Percentiles rank a stretch among this genome's conserved stretches.
These are phyloP conservation scores for Colletotrichum navitas DNA, from an alignment of 2,329 filamentous ascomycete genomes.

Conservation along the genomic window DNA sequence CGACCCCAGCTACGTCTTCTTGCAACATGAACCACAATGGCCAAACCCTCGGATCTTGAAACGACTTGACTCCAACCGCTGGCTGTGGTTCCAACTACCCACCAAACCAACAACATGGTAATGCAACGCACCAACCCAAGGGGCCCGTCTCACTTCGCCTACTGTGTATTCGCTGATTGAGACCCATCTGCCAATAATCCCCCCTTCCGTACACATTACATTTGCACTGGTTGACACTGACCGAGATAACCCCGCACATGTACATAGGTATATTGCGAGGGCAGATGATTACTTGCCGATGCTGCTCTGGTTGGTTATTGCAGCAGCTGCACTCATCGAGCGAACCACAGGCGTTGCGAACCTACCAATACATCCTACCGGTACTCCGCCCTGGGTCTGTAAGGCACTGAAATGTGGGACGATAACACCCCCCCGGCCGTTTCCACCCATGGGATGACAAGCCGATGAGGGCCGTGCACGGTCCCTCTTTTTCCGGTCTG, in stretches of 20 bases:
- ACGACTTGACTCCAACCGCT: too few relatives aligned
- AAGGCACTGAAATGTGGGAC: slow-evolving; percentile 9
- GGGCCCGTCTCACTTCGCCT: slow-evolving; percentile 3
- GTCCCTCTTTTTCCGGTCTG: slow-evolving; percentile 18
- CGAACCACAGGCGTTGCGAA: slow-evolving; percentile 2
- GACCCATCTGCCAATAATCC: slow-evolving; percentile 6
- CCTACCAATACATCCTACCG: not conserved
- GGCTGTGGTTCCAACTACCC: not conserved
- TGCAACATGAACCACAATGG: slow-evolving; percentile 9
- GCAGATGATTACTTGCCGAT: not conserved
- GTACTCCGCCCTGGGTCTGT: slow-evolving; percentile 12
- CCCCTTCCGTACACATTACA: slow-evolving; percentile 11
- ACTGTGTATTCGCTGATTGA: slow-evolving; percentile 32
- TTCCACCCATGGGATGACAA: not conserved
- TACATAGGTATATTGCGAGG: not conserved
- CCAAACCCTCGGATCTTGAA: slow-evolving; percentile 16
- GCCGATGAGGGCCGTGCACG: slow-evolving; percentile 18
- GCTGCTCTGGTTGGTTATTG: not conserved
- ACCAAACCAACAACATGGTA: not conserved
- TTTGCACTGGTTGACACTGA: slow-evolving; percentile 5
- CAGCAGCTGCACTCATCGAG: not conserved
- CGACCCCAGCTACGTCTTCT: not conserved
- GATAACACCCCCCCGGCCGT: not conserved
- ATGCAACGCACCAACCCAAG: slow-evolving; percentile 1
- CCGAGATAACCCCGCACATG: slow-evolving; percentile 12